Base-by-base conservation (phyloP, 2,329 filamentous ascomycete species). In the Bipolaris cookei region DNA sequence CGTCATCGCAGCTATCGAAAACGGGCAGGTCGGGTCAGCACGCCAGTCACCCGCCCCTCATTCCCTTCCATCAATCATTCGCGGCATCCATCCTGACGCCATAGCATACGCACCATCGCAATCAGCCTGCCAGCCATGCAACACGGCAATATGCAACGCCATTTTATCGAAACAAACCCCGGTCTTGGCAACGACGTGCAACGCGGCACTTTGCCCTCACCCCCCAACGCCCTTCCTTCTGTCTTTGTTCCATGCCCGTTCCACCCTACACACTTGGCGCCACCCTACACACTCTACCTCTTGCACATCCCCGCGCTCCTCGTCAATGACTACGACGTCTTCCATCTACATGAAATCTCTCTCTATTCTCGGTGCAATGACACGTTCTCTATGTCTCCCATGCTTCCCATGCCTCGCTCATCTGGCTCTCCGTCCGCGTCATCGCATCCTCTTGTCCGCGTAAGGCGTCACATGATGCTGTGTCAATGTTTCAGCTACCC, bases 401-500 rank as follows among this genome's bases (percentile, higher is more conserved):
- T 28, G 23, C 23, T 6, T 8, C 25, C 28, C 28, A 21, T 45
- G 6, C 6, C 7, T 41, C 51, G 42, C 35, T 39, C 25, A 41
- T 18, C 14, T 35, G n/a, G 20, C 20, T 28, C 32, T 21, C 45
- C 51, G 44, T 54, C 48, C 45, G 52, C 52, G 52, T 54, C 44
- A 54, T 46, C 52, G 34, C 48, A n/a, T 42, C 23, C 6, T 44
- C 41, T 52, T 48, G 49, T 42, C 49, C 37, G 28, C 49, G 13
- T 42, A 41, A 47, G 18, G 45, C 49, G 54, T 56, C 53, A 30
- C 54, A 56, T 20, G 20, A 30, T 43, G 34, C n/a, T 11, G 16
- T 48, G 48, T 42, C 34, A 28, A 16, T 2, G 54, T 56, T 56
- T 53, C 54, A 32, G 49, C 25, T 52, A 47, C 28, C 42, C 54